Conservation (phyloP, 805 yeast species). For the Saccharomycopsis vini region DNA sequence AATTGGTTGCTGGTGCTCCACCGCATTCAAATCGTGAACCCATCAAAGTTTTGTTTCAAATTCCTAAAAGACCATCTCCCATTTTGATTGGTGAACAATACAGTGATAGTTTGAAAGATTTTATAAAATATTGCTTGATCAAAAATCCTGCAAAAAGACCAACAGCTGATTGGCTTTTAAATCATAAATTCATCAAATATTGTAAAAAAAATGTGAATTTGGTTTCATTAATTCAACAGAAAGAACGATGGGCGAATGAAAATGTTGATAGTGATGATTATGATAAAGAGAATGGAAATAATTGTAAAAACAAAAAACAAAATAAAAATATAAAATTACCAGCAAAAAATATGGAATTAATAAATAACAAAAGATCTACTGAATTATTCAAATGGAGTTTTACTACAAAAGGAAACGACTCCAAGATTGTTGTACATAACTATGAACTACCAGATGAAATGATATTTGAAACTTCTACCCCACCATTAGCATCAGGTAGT, state of each 20-base stretch:
- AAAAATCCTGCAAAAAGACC: slow-evolving; percentile 64
- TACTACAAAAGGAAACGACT: slow-evolving; percentile 4
- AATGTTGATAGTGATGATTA: too few relatives aligned
- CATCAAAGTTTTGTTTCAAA: slow-evolving; percentile 61
- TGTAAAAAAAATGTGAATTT: slow-evolving; percentile 27
- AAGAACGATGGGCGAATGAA: slow-evolving; percentile 26
- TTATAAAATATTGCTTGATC: slow-evolving; percentile 55
- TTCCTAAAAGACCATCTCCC: slow-evolving; percentile 63
- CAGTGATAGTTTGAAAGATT: slow-evolving; percentile 34
- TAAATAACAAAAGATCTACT: too few relatives aligned
- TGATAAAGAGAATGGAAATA: not conserved
- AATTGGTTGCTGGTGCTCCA: slow-evolving; percentile 72
- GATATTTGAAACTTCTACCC: slow-evolving; percentile 2
- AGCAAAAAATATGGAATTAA: too few relatives aligned
- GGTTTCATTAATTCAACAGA: slow-evolving; percentile 31
- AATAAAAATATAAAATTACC: too few relatives aligned
- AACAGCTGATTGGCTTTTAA: slow-evolving; percentile 45
- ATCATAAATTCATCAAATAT: slow-evolving; percentile 41
- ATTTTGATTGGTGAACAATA: slow-evolving; percentile 34
- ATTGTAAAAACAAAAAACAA: too few relatives aligned
- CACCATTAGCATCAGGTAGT: not conserved
- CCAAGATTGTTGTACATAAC: not conserved
- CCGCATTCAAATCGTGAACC: slow-evolving; percentile 72
- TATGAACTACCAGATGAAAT: slow-evolving; percentile 10
- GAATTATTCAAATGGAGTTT: slow-evolving; percentile 10